Percentiles rank a stretch among this genome's conserved stretches.
Evolutionary conservation across 352 stramenopile genomes (phyloP).

Genomic region (Phytophthora cactorum): DNA sequence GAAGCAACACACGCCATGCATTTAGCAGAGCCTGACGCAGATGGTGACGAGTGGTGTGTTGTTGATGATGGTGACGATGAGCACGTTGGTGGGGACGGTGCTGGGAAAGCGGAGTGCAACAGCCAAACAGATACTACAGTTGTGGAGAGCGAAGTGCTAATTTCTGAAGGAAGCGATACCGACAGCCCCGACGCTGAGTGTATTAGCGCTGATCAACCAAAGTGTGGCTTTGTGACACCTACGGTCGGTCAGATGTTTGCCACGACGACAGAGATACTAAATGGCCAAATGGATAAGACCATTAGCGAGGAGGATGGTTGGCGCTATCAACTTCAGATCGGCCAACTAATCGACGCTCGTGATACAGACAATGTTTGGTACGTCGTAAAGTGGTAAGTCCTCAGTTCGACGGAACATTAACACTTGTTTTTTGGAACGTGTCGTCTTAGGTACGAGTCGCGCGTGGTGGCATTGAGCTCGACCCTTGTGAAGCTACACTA

Average conservation of each 20-base stretch:
- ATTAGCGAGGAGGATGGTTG: conserved; percentile 47
- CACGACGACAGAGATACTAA: conserved; percentile 12
- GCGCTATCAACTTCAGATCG: conserved; percentile 57
- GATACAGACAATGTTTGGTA: conserved; percentile 79
- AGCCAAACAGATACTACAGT: neutral
- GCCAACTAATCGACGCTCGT: conserved; percentile 67
- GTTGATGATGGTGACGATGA: conserved; percentile 21
- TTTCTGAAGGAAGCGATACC: conserved; percentile 8
- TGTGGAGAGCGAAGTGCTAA: conserved; percentile 4
- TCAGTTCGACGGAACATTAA: neutral
- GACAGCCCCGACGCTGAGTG: neutral
- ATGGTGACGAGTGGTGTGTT: conserved; percentile 38
- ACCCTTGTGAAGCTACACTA: conserved; percentile 94
- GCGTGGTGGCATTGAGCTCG: conserved; percentile 50
- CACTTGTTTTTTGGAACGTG: conserved; percentile 1
- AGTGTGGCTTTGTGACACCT: neutral
- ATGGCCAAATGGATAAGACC: conserved; percentile 9
- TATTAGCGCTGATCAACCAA: neutral
- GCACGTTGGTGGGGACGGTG: neutral
- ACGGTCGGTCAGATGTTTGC: conserved; percentile 9
- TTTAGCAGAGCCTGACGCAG: conserved; percentile 18
- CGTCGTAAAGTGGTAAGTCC: conserved; percentile 1
- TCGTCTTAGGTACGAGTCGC: conserved; percentile 55
- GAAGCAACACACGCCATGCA: conserved; percentile 14
- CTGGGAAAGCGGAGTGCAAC: neutral